Evolutionary conservation across 306 rosid species (phyloP).

Genomic region (Prinsepia uniflora): DNA sequence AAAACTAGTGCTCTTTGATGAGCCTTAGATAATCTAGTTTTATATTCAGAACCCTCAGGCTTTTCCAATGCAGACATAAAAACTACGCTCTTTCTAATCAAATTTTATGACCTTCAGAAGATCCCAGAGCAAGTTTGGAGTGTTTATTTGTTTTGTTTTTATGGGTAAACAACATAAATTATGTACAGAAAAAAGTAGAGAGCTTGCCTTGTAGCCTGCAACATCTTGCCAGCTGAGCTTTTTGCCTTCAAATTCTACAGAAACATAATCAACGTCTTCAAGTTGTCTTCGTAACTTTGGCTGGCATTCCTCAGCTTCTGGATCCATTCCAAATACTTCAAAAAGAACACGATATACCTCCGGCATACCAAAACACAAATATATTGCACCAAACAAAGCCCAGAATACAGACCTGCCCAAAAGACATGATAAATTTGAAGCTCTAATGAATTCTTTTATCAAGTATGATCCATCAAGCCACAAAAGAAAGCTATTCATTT

Average conservation of each 20-base stretch:
- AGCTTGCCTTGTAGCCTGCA: constrained; percentile 73
- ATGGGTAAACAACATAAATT: constrained; percentile 15
- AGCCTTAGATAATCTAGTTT: background rate
- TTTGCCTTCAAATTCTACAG: constrained; percentile 73
- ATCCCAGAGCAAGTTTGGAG: background rate
- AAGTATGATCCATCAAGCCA: constrained; percentile 9
- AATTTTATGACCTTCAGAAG: background rate
- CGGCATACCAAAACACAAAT: constrained; percentile 90
- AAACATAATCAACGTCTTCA: constrained; percentile 91
- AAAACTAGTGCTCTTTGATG: background rate
- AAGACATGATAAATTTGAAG: constrained; percentile 25
- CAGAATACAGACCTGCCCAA: constrained; percentile 79
- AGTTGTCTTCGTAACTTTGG: constrained; percentile 85
- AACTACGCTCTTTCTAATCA: background rate
- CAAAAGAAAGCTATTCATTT: constrained; percentile 13
- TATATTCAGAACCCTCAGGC: constrained; percentile 3
- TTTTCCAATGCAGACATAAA: constrained; percentile 5
- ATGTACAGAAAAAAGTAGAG: constrained; percentile 16
- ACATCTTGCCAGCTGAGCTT: constrained; percentile 92
- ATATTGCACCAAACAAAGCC: constrained; percentile 96
- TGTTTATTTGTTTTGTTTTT: background rate
- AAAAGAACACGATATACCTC: constrained; percentile 96
- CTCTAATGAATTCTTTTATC: constrained; percentile 6
- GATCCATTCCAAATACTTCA: constrained; percentile 97
- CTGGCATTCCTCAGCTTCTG: constrained; percentile 78